Conservation (phyloP, 2,329 filamentous ascomycete genomes). For the Pseudopyricularia javanii region DNA sequence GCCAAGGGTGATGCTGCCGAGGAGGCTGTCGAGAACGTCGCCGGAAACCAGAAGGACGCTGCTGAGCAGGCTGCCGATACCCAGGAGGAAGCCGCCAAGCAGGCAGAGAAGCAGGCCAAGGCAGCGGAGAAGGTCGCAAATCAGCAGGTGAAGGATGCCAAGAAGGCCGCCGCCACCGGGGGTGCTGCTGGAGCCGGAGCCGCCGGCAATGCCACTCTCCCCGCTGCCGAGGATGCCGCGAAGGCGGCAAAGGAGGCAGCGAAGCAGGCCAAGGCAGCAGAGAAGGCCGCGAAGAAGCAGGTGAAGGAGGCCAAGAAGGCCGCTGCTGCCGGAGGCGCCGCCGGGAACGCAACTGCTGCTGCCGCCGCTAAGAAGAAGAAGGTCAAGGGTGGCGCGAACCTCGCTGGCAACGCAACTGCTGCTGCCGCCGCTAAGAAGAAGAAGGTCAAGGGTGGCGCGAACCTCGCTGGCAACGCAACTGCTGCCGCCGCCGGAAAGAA, state of each 20-base stretch:
- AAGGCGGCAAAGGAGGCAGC: neutral
- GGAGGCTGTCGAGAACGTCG: neutral
- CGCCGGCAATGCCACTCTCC: neutral
- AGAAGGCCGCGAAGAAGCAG: neutral
- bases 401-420: neutral
- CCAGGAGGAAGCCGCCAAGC: no score
- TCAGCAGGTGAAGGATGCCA: neutral
- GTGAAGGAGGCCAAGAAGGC: neutral
- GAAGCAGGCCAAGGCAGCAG: neutral
- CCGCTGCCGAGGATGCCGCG: neutral
- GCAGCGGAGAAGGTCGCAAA: neutral
- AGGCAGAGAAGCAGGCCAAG: neutral
- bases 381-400: neutral
- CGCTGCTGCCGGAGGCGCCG: neutral
- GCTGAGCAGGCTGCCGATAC: neutral
- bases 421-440: neutral
- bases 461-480: neutral
- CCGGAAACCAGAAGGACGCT: neutral
- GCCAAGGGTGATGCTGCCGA: neutral
- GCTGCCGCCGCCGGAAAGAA: neutral
- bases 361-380: neutral
- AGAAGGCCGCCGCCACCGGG: neutral
- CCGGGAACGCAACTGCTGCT: neutral
- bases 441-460: neutral
- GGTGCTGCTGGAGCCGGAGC: neutral